Base-by-base conservation (phyloP, 192 early-diverging fungal genomes). In the Entomortierella chlamydospora region DNA sequence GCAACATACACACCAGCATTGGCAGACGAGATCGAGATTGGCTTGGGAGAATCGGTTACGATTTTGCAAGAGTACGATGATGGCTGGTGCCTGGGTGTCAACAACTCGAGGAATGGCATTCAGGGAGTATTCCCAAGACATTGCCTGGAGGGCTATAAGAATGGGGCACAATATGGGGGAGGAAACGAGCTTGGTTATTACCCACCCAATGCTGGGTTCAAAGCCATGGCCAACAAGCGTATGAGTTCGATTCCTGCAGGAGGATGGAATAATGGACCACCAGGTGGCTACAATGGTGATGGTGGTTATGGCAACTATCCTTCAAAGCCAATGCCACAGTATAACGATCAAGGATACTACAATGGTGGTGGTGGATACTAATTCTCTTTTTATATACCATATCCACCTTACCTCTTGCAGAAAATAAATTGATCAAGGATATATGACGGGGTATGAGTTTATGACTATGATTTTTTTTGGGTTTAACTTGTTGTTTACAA, bases 81-180 rank as follows among this genome's bases (percentile, higher is more conserved):
- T 73, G 88, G 88, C 12, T 90, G 88, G 88, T 85, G 84, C 61
- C 77, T 82, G 49, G 88, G 85, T 31, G 58, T 84, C 22, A 90
- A 90, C 58, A 66, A 85, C 43, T 72, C 85, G n/a, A 81, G 80
- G 15, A 82, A 73, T 3, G 74, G 81, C 37, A 56, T 61, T 28
- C 70, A 83, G 54, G 88, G 88, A 52, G 86, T 88, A 5, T 88
- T 90, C 83, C 88, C 88, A 17, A 70, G 81, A 49, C 84, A 87
- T 50, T 88, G 86, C 60, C 69, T 88, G 15, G 83, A 87, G 26
- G 72, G 72, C 0, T 57, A 69, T 7, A 70, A 78, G 18, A 61
- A 61, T 25, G 61, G 34, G 15, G 52, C 68, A 39, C 76, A 79
- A 47, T 55, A 79, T n/a, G 68, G 62, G 39, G 61, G 58, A 15